phyloP scores from a whole-genome alignment of 352 stramenopile species.

The Globisporangium nunn region DNA sequence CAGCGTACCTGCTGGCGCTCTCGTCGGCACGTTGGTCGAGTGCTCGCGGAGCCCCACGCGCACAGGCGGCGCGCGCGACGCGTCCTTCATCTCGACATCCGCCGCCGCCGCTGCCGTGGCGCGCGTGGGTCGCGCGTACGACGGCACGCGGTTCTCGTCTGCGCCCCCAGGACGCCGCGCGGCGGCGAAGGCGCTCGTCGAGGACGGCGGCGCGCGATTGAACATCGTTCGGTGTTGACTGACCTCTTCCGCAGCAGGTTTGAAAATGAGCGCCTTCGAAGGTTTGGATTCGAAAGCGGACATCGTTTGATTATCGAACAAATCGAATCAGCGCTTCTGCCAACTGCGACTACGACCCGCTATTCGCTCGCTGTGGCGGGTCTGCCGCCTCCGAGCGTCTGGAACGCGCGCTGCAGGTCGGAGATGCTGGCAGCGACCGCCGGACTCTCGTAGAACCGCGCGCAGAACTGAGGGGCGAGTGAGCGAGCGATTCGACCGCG shows the following conservation, averaged over 20 bases:
- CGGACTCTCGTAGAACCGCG: slow-evolving; percentile 39
- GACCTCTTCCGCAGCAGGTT: not conserved
- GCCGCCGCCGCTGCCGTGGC: slow-evolving; percentile 3
- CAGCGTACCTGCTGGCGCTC: not conserved
- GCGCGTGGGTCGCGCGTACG: slow-evolving; percentile 13
- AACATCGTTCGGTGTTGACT: slow-evolving; percentile 6
- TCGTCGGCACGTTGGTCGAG: slow-evolving; percentile 5
- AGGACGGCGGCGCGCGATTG: slow-evolving; percentile 3
- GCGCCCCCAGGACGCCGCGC: slow-evolving; percentile 4
- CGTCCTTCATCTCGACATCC: slow-evolving; percentile 14
- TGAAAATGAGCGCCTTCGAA: not conserved
- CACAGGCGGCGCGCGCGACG: slow-evolving; percentile 1
- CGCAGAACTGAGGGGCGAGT: slow-evolving; percentile 28
- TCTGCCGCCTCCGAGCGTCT: slow-evolving; percentile 15
- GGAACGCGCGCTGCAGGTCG: slow-evolving; percentile 41
- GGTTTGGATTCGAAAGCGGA: not conserved
- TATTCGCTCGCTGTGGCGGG: not conserved
- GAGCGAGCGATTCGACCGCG: not conserved
- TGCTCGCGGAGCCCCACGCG: slow-evolving; percentile 10
- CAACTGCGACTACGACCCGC: too few relatives aligned
- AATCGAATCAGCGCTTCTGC: not conserved
- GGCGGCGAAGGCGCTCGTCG: slow-evolving; percentile 4
- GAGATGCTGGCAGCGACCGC: slow-evolving; percentile 23
- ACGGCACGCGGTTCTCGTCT: slow-evolving; percentile 16
- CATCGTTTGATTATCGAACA: not conserved